phyloP scores from a whole-genome alignment of 495 filamentous ascomycete species.

The Penicillium samsonianum region DNA sequence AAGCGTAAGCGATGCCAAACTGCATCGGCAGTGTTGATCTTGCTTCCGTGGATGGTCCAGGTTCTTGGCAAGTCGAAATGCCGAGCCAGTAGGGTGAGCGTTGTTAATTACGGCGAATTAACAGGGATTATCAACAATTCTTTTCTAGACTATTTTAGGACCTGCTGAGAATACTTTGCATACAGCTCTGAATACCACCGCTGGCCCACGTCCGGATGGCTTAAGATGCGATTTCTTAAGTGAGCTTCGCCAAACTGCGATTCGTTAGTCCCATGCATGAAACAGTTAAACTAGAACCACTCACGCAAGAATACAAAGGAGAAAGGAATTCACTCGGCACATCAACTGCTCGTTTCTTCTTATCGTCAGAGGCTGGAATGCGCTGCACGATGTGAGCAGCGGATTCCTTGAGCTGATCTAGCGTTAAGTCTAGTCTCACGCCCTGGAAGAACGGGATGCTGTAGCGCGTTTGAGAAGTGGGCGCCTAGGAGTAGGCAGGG shows the following conservation, averaged over 20 bases:
- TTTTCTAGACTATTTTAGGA: constrained; percentile 14
- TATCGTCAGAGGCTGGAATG: constrained; percentile 38
- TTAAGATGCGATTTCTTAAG: constrained; percentile 78
- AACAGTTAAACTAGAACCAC: constrained; percentile 4
- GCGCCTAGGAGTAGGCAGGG: constrained; percentile 25
- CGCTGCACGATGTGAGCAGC: constrained; percentile 40
- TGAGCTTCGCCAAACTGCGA: constrained; percentile 50
- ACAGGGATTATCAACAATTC: not conserved
- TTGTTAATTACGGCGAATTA: too few species aligned
- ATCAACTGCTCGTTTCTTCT: constrained; percentile 42
- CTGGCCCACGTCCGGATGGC: constrained; percentile 87
- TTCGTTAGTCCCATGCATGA: constrained; percentile 1
- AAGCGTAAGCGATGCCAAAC: too few species aligned
- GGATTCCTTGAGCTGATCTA: constrained; percentile 49
- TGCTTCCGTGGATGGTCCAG: too few species aligned
- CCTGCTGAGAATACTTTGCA: constrained; percentile 38
- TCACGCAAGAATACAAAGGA: constrained; percentile 43
- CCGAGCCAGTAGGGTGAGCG: too few species aligned
- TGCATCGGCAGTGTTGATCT: too few species aligned
- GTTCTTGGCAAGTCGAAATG: too few species aligned
- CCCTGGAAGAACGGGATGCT: constrained; percentile 92
- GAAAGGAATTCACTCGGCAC: constrained; percentile 49
- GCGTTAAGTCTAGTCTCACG: constrained; percentile 77
- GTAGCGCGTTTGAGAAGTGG: constrained; percentile 58
- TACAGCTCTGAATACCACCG: constrained; percentile 79